Base-by-base conservation (phyloP, 192 early-diverging fungal genomes). In the Entomortierella beljakovae region DNA sequence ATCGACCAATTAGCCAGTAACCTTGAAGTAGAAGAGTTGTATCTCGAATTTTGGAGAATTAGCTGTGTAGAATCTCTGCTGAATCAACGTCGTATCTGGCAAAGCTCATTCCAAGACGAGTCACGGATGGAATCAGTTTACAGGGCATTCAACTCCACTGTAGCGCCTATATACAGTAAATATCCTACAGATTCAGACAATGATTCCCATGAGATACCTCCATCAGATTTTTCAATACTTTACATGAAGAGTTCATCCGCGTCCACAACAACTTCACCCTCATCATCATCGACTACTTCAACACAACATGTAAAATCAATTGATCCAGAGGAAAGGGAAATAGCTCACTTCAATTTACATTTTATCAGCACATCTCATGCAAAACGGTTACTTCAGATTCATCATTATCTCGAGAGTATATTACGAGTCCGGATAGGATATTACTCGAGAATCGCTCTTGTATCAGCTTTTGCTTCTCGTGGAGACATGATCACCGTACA, bases 11-110 rank as follows among this genome's bases (percentile, higher is more conserved):
- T 64, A 23, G 34, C 57, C 43, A 61, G 35, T 23, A 25, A n/a
- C 3, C 59, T 68, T 13, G 49, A 79, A 11, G 56, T 69, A 29
- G 62, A 79, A 29, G 13, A 33, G 0, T 42, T 79, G 13, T 79
- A 79, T 42, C 54, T 69, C 4, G 61, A 79, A 56, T 79, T 79
- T 16, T 79, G 75, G 75, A 68, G 42, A 50, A 79, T 70, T 28
- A 60, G 66, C 3, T 38, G 48, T 13, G 55, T 32, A 18, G 75
- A 69, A 28, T 22, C 67, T 16, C 16, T 79, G 2, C 48, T 65
- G 16, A 40, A 58, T 26, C 75, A 79, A 8, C 61, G 62, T 9
- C 29, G 22, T 25, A 79, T 79, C 61, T 79, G 75, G 75, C 16
- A 35, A 25, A 51, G 32, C 28, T 29, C 22, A 20, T 49, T 22